Base-by-base conservation (phyloP, 2,329 filamentous ascomycete genomes). In the Epichloe uncinata region DNA sequence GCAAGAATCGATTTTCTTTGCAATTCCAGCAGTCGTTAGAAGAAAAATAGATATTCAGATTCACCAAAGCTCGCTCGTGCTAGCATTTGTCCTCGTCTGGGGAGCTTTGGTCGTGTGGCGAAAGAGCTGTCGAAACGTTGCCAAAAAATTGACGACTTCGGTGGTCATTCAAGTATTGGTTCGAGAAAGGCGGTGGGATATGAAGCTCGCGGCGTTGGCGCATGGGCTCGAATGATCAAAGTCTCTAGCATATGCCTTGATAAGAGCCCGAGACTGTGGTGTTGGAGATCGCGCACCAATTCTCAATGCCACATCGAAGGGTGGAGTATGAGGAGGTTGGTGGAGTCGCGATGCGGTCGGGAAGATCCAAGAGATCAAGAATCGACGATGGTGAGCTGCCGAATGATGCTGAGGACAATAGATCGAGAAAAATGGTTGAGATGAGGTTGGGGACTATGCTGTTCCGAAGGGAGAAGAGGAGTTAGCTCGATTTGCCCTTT, bases 181-280 rank as follows among this genome's bases (percentile, higher is more conserved):
- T 64, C 56, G 59, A 57, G 57, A 60, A 55, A 59, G 63, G 56
- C 58, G 61, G 61, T 50, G 58, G 56, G 52, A 57, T 55, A 53
- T 53, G 57, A 54, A 60, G 58, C 63, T 66, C 65, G 64, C 62
- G 64, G 63, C 61, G 64, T 67, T 63, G 61, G 63, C 61, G 64
- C 67, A 69, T 69, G 63, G 58, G 63, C 61, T 57, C 60, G 54
- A 52, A 47, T 51, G 13, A 48, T 53, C 54, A 49, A 53, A 44
- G 53, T 52, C 52, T 55, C 50, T 48, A 50, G 55, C 54, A 56
- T 56, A 51, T 52, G 50, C 55, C 51, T 48, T 53, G 48, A 55
- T 56, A 42, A 30, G 50, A 49, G 36, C 48, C 37, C 48, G 42
- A 50, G 35, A 48, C 46, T 42, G 50, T 56, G 41, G 49, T 47